A percentile compares a stretch with the other conserved stretches of the same genome.
Evolutionary conservation across 495 filamentous ascomycete species (phyloP).

Genomic region (Staphylotrichum longicolle): DNA sequence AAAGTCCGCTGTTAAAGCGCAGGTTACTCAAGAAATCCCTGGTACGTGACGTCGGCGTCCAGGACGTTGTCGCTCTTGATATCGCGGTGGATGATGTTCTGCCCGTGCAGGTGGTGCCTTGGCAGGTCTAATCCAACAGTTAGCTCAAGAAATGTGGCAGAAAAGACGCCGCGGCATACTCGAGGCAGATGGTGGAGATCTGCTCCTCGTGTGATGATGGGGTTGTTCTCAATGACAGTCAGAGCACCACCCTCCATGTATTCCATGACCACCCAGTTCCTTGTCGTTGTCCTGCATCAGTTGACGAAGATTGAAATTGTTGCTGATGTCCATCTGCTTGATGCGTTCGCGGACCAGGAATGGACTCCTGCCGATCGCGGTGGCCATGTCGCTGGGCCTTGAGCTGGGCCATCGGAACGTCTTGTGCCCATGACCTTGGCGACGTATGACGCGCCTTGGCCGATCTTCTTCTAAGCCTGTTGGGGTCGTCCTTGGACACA

Average conservation of each 20-base stretch:
- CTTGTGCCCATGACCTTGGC: conserved; percentile 74
- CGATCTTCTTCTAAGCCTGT: conserved; percentile 97
- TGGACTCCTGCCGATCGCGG: too few species aligned
- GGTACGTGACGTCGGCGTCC: too few species aligned
- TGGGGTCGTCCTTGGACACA: conserved; percentile 88
- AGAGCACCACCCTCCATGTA: conserved; percentile 98
- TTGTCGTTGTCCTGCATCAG: conserved; percentile 86
- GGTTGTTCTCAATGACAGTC: conserved; percentile 97
- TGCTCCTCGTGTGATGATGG: conserved; percentile 87
- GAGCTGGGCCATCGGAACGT: conserved; percentile 61
- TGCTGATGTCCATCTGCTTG: conserved; percentile 99
- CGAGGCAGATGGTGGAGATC: conserved; percentile 93
- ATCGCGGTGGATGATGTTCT: conserved; percentile 97
- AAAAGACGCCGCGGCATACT: conserved; percentile 53
- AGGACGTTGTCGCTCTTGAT: conserved; percentile 99
- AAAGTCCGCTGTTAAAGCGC: conserved; percentile 72
- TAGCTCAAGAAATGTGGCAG: conserved; percentile 28
- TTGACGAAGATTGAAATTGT: too few species aligned
- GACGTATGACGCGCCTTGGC: conserved; percentile 96
- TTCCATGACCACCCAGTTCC: conserved; percentile 99
- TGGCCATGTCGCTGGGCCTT: conserved; percentile 62
- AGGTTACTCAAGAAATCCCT: not conserved
- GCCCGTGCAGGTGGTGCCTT: conserved; percentile 88
- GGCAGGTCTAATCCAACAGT: conserved; percentile 71
- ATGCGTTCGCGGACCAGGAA: too few species aligned